Conservation (phyloP, 140 eudicot genomes). For the Anethum foeniculum region DNA sequence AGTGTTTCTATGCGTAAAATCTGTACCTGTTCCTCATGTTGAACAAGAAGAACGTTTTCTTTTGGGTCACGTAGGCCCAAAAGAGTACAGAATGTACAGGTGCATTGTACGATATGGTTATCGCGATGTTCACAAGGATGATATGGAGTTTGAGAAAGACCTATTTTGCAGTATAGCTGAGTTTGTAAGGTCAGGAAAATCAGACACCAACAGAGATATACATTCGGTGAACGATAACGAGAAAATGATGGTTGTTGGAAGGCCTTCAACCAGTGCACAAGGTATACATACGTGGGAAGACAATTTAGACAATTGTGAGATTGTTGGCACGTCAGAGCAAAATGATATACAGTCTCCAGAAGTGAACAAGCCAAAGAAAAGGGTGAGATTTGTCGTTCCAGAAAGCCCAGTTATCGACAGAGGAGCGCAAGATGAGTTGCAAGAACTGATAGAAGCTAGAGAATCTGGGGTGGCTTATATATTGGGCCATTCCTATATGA, state of each 20-base stretch:
- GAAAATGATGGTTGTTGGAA: slow-evolving; percentile 66
- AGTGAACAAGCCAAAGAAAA: slow-evolving; percentile 32
- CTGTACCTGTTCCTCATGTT: slow-evolving; percentile 86
- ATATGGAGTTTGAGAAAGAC: slow-evolving; percentile 74
- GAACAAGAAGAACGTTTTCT: slow-evolving; percentile 76
- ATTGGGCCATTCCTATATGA: slow-evolving; percentile 56
- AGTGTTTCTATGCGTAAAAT: slow-evolving; percentile 76
- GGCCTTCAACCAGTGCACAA: slow-evolving; percentile 52
- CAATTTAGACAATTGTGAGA: slow-evolving; percentile 11
- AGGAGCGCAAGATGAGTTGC: slow-evolving; percentile 50
- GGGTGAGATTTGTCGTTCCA: slow-evolving; percentile 75
- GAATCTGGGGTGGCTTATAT: slow-evolving; percentile 60
- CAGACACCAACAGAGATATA: slow-evolving; percentile 12
- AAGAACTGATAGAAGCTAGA: slow-evolving; percentile 50
- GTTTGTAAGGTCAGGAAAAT: slow-evolving; percentile 51
- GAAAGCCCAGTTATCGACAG: slow-evolving; percentile 68
- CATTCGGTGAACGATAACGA: slow-evolving; percentile 29
- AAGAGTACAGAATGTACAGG: slow-evolving; percentile 61
- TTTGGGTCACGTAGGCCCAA: slow-evolving; percentile 84
- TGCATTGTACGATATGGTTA: slow-evolving; percentile 92
- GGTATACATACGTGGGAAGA: slow-evolving; percentile 40
- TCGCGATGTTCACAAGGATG: slow-evolving; percentile 87
- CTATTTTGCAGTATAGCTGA: slow-evolving; percentile 85
- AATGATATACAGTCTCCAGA: slow-evolving; percentile 38
- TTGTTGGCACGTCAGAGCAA: slow-evolving; percentile 29